Base-by-base conservation (phyloP, 2,329 filamentous ascomycete genomes). In the Thielaviopsis ethacetica region DNA sequence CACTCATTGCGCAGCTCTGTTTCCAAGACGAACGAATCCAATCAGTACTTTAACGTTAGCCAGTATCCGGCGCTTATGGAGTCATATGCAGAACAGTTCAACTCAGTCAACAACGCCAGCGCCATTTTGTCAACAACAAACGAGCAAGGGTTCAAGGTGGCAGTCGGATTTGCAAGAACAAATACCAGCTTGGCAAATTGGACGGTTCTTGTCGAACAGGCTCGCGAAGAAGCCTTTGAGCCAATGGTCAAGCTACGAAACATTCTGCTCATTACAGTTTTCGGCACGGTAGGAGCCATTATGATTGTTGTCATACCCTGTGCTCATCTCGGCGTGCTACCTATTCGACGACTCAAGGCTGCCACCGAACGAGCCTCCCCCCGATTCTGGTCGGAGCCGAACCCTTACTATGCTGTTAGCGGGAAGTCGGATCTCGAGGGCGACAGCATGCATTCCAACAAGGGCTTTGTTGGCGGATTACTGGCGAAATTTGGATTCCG, bases 241-340 rank as follows among this genome's bases (percentile, higher is more conserved):
- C 86, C 90, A 0, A 90, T 95, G 60, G 71, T 75, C 27, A 83
- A 81, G 21, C 75, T 95, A n/a, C 82, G 87, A 21, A 83, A 85
- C 54, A 88, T 95, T 56, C 78, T 96, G 1, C 71, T 95, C 1
- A 88, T 82, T 5, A 95, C 88, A 62, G 86, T 95, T 0, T 94
- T 95, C 67, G 88, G 86, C 0, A 91, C 89, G 0, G 78, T 84
- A 13, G 90, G 85, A 0, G 75, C 85, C 4, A 79, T 94, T 56
- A 68, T 90, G 2, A 62, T 94, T 9, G 68, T 94, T 1, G 77
- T 88, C 2, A 78, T 91, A 44, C 88, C 90, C 0, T 82, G 90
- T 44, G 88, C 90, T 1, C 90, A 95, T 67, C 80, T 86, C 61
- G 86, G 86, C 54, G 88, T 93, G 53, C 75, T 83, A 64, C 91